phyloP scores from a whole-genome alignment of 345 rosid genomes.

The Populus euphratica region DNA sequence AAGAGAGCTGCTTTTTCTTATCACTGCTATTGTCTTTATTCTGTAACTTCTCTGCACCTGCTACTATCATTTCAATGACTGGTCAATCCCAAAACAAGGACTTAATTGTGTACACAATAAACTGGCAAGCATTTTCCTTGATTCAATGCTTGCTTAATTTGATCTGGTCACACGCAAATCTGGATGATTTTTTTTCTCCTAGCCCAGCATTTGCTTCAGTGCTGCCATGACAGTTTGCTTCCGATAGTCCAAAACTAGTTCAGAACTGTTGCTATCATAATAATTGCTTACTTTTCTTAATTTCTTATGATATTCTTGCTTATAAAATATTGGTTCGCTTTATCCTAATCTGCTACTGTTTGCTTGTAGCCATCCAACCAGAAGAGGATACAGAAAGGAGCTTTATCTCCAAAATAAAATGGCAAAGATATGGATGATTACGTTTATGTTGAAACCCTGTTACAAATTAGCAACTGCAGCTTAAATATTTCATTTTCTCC shows the following conservation, averaged over 20 bases:
- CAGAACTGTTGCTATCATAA: slow-evolving; percentile 15
- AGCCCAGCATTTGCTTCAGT: not conserved
- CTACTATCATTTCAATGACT: slow-evolving; percentile 8
- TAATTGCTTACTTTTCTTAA: not conserved
- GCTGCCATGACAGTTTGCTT: not conserved
- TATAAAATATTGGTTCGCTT: slow-evolving; percentile 15
- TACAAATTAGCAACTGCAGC: slow-evolving; percentile 12
- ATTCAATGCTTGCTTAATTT: not conserved
- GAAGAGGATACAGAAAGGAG: not conserved
- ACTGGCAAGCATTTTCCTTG: not conserved
- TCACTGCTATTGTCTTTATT: slow-evolving; percentile 19
- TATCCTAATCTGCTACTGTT: slow-evolving; percentile 10
- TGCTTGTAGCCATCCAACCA: slow-evolving; percentile 9
- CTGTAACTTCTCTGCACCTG: slow-evolving; percentile 6
- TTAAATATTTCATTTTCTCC: slow-evolving; percentile 23
- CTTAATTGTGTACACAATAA: not conserved
- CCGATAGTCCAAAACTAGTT: not conserved
- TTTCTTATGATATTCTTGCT: not conserved
- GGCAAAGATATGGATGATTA: slow-evolving; percentile 16
- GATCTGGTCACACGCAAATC: not conserved
- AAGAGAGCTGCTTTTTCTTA: slow-evolving; percentile 19
- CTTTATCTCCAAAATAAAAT: slow-evolving; percentile 7
- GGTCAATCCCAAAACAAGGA: not conserved
- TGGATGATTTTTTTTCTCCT: not conserved
- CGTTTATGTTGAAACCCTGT: slow-evolving; percentile 12